phyloP scores from a whole-genome alignment of 805 yeast species.

The Millerozyma miso region DNA sequence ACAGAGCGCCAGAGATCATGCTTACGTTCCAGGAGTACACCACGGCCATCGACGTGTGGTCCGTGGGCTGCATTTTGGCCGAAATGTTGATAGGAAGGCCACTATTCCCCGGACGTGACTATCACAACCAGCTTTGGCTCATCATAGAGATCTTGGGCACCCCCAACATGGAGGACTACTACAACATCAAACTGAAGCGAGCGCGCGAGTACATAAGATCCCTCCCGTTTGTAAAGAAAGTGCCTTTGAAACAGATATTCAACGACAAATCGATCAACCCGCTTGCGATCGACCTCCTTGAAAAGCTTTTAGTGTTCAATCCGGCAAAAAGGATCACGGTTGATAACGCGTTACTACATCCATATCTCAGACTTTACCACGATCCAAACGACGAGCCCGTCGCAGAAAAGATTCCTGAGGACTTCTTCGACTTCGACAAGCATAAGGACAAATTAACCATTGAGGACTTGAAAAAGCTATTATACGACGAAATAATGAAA shows the following conservation, averaged over 20 bases:
- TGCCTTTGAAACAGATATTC: conserved; percentile 48
- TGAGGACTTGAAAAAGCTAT: conserved; percentile 70
- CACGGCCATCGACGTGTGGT: conserved; percentile 94
- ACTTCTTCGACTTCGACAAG: conserved; percentile 86
- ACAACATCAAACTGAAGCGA: conserved; percentile 68
- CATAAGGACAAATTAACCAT: conserved; percentile 73
- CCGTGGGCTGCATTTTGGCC: conserved; percentile 92
- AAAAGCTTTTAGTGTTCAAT: conserved; percentile 62
- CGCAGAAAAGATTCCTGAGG: conserved; percentile 77
- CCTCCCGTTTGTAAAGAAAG: conserved; percentile 66
- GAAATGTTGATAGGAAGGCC: conserved; percentile 86
- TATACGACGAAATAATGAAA: conserved; percentile 78
- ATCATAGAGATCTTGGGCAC: conserved; percentile 86
- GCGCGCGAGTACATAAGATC: conserved; percentile 86
- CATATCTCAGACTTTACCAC: conserved; percentile 87
- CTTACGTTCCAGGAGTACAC: conserved; percentile 89
- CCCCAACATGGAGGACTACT: conserved; percentile 75
- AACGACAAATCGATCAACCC: conserved; percentile 28
- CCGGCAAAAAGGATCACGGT: conserved; percentile 73
- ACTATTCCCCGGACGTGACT: conserved; percentile 90
- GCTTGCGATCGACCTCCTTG: conserved; percentile 55
- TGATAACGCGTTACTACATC: conserved; percentile 70
- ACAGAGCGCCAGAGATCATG: conserved; percentile 97
- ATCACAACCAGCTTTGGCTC: conserved; percentile 82
- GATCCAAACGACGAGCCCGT: conserved; percentile 93